Evolutionary conservation across 192 early-diverging fungal species (phyloP).

Genomic region (Polychytrium aggregatum): DNA sequence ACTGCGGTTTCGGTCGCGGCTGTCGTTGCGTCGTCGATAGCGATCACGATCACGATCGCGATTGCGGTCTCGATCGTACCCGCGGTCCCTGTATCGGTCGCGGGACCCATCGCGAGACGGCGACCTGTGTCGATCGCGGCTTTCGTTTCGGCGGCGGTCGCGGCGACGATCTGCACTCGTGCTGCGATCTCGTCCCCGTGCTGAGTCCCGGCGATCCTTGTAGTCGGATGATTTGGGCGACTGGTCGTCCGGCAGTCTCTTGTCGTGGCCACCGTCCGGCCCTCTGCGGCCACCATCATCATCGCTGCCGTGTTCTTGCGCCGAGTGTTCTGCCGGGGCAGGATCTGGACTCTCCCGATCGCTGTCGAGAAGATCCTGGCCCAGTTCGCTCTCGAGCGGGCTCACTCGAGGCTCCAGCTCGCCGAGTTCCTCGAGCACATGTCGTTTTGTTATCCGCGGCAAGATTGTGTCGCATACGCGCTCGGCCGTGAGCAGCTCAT

Average conservation of each 20-base stretch:
- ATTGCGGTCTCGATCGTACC: conserved; percentile 1
- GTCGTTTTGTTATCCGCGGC: conserved; percentile 67
- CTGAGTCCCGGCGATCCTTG: no score
- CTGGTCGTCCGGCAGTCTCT: not conserved
- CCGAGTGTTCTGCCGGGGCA: not conserved
- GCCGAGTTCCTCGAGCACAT: conserved; percentile 73
- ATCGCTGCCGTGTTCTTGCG: not conserved
- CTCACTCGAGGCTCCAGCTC: conserved; percentile 71
- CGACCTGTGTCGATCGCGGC: not conserved
- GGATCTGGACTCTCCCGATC: conserved; percentile 5
- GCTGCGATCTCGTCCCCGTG: not conserved
- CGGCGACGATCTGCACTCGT: conserved; percentile 8
- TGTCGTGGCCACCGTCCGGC: not conserved
- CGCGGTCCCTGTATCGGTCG: not conserved
- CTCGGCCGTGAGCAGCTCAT: conserved; percentile 65
- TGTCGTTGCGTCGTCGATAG: not conserved
- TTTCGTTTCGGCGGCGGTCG: conserved; percentile 5
- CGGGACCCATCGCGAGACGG: not conserved
- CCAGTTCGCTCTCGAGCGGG: conserved; percentile 56
- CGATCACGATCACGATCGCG: conserved; percentile 3
- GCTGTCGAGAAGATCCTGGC: no score
- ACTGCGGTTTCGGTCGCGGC: not conserved
- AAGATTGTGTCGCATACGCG: conserved; percentile 83
- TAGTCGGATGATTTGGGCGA: not conserved
- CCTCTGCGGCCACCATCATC: conserved; percentile 3